Evolutionary conservation across 139 green algal species (phyloP).

Genomic region (Pleodorina starrii): DNA sequence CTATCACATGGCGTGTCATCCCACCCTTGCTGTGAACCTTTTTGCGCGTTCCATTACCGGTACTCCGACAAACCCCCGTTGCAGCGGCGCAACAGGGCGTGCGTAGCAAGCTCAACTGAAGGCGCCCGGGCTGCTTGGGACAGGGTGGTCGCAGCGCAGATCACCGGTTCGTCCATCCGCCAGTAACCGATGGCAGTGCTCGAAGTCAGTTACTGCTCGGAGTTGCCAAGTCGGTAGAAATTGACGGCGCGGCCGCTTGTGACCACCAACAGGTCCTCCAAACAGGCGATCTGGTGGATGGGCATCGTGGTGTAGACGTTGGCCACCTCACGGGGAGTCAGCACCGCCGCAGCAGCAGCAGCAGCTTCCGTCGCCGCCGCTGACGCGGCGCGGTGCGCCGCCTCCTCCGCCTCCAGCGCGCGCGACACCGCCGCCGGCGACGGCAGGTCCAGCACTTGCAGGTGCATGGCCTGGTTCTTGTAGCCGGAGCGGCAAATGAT

Average conservation of each 20-base stretch:
- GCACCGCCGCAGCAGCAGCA: background rate
- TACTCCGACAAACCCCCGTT: no score
- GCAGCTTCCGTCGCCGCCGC: background rate
- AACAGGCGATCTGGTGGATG: conserved; percentile 19
- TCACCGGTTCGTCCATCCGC: no score
- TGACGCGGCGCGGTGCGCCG: background rate
- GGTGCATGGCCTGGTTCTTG: conserved; percentile 38
- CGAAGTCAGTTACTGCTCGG: background rate
- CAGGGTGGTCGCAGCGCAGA: no score
- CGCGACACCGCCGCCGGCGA: background rate
- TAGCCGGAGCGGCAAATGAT: conserved; percentile 24
- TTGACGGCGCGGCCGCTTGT: conserved; percentile 3
- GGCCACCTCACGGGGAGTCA: conserved; percentile 12
- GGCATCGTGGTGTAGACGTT: conserved; percentile 25
- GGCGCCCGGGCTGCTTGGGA: no score
- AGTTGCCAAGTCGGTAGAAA: conserved; percentile 23
- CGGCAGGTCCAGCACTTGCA: conserved; percentile 36
- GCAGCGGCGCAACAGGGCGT: no score
- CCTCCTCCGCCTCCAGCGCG: background rate
- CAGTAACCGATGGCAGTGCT: no score
- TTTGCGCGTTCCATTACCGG: no score
- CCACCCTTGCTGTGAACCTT: no score
- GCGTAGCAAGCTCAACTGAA: no score
- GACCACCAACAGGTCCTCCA: conserved; percentile 34
- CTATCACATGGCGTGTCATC: no score